phyloP scores from a whole-genome alignment of 2,329 filamentous ascomycete genomes.

The Sclerotinia glacialis region DNA sequence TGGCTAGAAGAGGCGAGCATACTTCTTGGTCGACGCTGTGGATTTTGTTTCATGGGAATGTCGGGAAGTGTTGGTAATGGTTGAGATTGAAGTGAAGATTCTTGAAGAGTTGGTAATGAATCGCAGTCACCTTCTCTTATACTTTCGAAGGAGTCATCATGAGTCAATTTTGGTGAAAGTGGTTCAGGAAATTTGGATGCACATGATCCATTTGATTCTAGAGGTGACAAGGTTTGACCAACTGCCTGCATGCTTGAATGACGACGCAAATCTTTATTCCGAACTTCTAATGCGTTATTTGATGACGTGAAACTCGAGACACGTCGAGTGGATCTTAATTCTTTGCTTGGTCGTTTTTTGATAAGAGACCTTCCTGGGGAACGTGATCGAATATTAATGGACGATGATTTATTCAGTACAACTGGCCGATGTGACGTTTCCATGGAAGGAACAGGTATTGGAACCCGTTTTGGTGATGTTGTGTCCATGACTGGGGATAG shows the following conservation, averaged over 20 bases:
- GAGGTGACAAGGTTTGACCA: conserved; percentile 3
- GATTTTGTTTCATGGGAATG: background rate
- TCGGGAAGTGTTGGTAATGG: conserved; percentile 4
- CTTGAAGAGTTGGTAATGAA: conserved; percentile 6
- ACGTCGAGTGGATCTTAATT: conserved; percentile 20
- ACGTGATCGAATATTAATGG: conserved; percentile 24
- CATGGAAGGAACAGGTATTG: conserved; percentile 23
- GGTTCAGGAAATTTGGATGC: conserved; percentile 3
- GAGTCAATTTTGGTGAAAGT: conserved; percentile 4
- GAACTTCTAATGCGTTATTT: conserved; percentile 20
- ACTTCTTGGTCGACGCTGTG: conserved; percentile 12
- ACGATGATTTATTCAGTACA: conserved; percentile 21
- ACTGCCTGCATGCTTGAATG: conserved; percentile 20
- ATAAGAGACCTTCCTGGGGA: conserved; percentile 16
- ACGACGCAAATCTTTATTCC: conserved; percentile 27
- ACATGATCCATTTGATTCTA: conserved; percentile 18
- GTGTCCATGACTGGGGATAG: conserved; percentile 29
- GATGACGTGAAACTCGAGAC: conserved; percentile 30
- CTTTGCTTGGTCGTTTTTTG: conserved; percentile 5
- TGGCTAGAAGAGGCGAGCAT: conserved; percentile 2
- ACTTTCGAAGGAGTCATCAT: conserved; percentile 8
- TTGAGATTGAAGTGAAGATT: background rate
- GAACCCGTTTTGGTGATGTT: conserved; percentile 23
- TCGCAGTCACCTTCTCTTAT: background rate
- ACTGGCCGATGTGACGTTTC: conserved; percentile 23